phyloP scores from a whole-genome alignment of 1,139 yeast species.

The Citeromyces siamensis region DNA sequence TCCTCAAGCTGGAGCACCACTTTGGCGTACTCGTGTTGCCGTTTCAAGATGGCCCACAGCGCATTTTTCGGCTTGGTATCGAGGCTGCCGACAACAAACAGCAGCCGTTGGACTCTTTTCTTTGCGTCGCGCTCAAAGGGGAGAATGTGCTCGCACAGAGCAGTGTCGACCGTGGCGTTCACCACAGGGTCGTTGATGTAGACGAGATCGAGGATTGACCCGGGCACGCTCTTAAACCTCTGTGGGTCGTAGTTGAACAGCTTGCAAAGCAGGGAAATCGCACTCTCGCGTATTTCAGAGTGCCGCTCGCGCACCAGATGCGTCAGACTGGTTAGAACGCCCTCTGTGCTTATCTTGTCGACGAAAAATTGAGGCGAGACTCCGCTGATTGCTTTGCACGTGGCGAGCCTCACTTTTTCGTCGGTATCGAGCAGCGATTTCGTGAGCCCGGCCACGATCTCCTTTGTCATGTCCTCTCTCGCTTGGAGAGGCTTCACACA shows the following conservation, averaged over 20 bases:
- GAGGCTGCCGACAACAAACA: conserved; percentile 34
- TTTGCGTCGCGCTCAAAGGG: conserved; percentile 38
- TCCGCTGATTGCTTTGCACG: conserved; percentile 36
- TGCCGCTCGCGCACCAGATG: conserved; percentile 64
- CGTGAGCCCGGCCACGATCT: conserved; percentile 45
- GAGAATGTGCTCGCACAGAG: conserved; percentile 46
- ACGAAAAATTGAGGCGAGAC: conserved; percentile 29
- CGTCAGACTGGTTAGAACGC: conserved; percentile 39
- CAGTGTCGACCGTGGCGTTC: conserved; percentile 54
- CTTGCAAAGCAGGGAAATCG: conserved; percentile 42
- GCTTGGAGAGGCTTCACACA: conserved; percentile 30
- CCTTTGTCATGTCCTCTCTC: conserved; percentile 34
- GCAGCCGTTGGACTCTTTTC: conserved; percentile 39
- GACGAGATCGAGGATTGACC: conserved; percentile 48
- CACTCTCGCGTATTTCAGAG: conserved; percentile 48
- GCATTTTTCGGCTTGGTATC: conserved; percentile 51
- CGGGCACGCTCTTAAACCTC: conserved; percentile 49
- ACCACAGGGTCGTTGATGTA: conserved; percentile 67
- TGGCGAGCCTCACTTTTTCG: conserved; percentile 55
- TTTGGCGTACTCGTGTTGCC: conserved; percentile 50
- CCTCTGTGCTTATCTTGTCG: conserved; percentile 28
- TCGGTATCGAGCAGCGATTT: conserved; percentile 68
- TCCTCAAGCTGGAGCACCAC: conserved; percentile 26
- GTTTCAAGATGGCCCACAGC: conserved; percentile 51
- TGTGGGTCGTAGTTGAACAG: conserved; percentile 25